These are phyloP conservation scores for Suillus fuscotomentosus DNA, from an alignment of 768 basidiomycete genomes.

Conservation along the genomic window DNA sequence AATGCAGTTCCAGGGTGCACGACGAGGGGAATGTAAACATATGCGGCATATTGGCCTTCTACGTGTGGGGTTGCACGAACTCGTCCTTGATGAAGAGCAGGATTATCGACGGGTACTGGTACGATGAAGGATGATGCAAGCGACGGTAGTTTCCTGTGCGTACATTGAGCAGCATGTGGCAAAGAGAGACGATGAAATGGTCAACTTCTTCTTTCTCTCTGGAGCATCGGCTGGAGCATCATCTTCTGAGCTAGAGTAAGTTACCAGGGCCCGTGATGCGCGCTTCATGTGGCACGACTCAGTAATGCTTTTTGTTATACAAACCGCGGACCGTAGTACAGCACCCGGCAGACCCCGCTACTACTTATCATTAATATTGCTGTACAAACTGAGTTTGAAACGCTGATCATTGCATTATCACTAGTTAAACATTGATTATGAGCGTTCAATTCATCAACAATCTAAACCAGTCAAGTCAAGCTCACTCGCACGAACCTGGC, in stretches of 20 bases:
- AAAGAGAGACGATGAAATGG: not conserved
- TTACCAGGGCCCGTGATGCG: slow-evolving; percentile 35
- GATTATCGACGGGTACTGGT: slow-evolving; percentile 63
- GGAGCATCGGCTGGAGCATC: slow-evolving; percentile 19
- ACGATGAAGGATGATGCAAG: slow-evolving; percentile 49
- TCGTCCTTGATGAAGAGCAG: slow-evolving; percentile 82
- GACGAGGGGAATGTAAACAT: slow-evolving; percentile 70
- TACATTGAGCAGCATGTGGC: slow-evolving; percentile 4
- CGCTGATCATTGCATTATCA: not conserved
- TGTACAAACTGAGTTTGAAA: not conserved
- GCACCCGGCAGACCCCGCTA: not conserved
- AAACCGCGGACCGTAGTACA: not conserved
- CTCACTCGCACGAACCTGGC: slow-evolving; percentile 53
- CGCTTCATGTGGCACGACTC: slow-evolving; percentile 22
- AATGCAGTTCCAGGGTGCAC: slow-evolving; percentile 44
- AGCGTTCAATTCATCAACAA: slow-evolving; percentile 78
- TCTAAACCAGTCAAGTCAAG: slow-evolving; percentile 37
- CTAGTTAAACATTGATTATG: slow-evolving; percentile 33
- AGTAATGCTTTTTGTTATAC: not conserved
- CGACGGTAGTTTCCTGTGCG: slow-evolving; percentile 58
- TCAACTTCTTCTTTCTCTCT: slow-evolving; percentile 43
- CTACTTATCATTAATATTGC: not conserved
- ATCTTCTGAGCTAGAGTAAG: slow-evolving; percentile 52
- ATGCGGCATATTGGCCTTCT: slow-evolving; percentile 81
- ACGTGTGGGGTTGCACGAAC: slow-evolving; percentile 73